Conservation (phyloP, 495 filamentous ascomycete genomes). For the Geoglossum glabrum region DNA sequence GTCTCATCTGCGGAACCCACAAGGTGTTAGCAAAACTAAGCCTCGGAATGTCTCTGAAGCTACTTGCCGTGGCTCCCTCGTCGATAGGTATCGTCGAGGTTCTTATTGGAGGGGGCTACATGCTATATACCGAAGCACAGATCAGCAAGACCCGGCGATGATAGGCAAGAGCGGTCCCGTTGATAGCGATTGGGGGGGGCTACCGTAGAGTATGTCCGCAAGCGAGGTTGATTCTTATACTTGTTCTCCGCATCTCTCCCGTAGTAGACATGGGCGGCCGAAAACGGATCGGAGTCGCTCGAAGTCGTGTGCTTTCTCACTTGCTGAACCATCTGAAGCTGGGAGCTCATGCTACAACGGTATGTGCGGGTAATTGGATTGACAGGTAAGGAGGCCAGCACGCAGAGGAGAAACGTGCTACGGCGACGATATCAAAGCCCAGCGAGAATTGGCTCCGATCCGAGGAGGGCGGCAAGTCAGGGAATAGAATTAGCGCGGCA, state of each 20-base stretch:
- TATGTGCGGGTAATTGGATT: not conserved
- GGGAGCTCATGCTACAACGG: not conserved
- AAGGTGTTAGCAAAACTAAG: not conserved
- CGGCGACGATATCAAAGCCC: not conserved
- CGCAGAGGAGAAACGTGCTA: not conserved
- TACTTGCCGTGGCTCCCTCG: constrained; percentile 11
- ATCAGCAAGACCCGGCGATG: not conserved
- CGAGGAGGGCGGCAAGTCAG: too few species aligned
- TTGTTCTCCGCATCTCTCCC: constrained; percentile 16
- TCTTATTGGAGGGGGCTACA: not conserved
- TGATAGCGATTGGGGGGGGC: constrained; percentile 3
- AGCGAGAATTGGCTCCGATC: not conserved
- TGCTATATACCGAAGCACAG: not conserved
- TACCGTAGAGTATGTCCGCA: constrained; percentile 26
- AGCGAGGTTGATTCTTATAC: constrained; percentile 16
- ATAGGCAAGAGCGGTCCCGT: not conserved
- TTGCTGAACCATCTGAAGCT: not conserved
- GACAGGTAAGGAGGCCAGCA: not conserved
- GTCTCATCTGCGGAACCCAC: constrained; percentile 25
- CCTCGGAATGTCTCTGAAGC: not conserved
- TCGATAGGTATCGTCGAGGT: not conserved
- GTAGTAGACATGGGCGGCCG: constrained; percentile 26
- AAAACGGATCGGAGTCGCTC: constrained; percentile 19
- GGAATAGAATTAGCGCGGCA: not conserved
- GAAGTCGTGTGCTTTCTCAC: not conserved